Evolutionary conservation across 768 basidiomycete genomes (phyloP).

Genomic region (Phaeolepiota aurea): DNA sequence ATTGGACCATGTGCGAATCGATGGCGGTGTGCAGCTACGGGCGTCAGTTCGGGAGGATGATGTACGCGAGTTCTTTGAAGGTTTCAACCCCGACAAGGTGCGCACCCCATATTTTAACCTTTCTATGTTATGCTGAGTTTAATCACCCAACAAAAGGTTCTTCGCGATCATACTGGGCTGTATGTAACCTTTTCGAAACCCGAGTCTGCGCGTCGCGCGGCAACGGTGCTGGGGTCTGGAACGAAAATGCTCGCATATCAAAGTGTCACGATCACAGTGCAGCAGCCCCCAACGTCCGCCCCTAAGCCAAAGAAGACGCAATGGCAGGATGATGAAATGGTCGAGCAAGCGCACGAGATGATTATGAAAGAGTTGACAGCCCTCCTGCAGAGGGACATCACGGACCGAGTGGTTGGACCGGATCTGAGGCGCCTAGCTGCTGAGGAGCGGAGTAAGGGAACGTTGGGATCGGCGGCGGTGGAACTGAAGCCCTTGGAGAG

Average conservation of each 20-base stretch:
- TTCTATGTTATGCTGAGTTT: slow-evolving; percentile 4
- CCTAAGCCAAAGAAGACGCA: slow-evolving; percentile 28
- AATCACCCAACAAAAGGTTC: slow-evolving; percentile 35
- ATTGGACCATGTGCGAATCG: slow-evolving; percentile 58
- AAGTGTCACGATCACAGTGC: slow-evolving; percentile 47
- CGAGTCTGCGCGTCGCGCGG: slow-evolving; percentile 58
- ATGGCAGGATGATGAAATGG: slow-evolving; percentile 47
- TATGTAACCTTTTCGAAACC: slow-evolving; percentile 72
- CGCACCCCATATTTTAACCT: slow-evolving; percentile 17
- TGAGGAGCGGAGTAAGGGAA: slow-evolving; percentile 38
- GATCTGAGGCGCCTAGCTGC: slow-evolving; percentile 44
- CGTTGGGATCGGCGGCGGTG: slow-evolving; percentile 8
- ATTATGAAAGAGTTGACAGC: slow-evolving; percentile 49
- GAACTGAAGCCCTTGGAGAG: slow-evolving; percentile 21
- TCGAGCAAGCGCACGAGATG: slow-evolving; percentile 45
- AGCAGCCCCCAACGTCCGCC: slow-evolving; percentile 27
- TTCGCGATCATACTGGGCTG: slow-evolving; percentile 64
- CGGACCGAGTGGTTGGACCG: slow-evolving; percentile 47
- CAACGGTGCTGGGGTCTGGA: slow-evolving; percentile 43
- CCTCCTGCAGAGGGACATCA: slow-evolving; percentile 57
- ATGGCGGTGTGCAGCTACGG: slow-evolving; percentile 36
- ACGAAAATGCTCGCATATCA: slow-evolving; percentile 51
- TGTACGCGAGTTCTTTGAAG: slow-evolving; percentile 58
- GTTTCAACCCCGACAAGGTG: slow-evolving; percentile 69
- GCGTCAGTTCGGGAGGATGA: slow-evolving; percentile 56